phyloP scores from a whole-genome alignment of 2,329 filamentous ascomycete species.

The Hymenoscyphus albidus region DNA sequence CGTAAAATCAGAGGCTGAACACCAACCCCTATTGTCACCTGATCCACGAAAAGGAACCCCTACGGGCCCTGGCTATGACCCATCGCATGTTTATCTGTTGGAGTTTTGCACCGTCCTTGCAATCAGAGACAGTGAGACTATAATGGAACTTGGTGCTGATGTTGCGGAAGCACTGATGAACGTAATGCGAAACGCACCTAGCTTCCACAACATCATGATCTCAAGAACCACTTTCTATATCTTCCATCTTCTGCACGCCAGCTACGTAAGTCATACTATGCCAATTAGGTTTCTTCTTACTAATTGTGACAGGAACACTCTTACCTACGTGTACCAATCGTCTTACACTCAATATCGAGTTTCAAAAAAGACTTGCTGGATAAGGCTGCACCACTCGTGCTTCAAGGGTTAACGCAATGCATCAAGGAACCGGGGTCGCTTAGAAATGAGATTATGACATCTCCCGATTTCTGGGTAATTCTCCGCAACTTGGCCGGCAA shows the following conservation, averaged over 20 bases:
- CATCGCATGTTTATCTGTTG: slow-evolving; percentile 81
- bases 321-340: slow-evolving; percentile 85
- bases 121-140: slow-evolving; percentile 68
- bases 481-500: slow-evolving; percentile 70
- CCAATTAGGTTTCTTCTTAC: slow-evolving; percentile 24
- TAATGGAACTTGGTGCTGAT: slow-evolving; percentile 69
- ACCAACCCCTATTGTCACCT: slow-evolving; percentile 56
- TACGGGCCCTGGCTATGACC: slow-evolving; percentile 69
- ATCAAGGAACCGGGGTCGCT: slow-evolving; percentile 74
- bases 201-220: slow-evolving; percentile 77
- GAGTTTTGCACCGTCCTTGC: slow-evolving; percentile 84
- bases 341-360: slow-evolving; percentile 86
- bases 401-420: slow-evolving; percentile 76
- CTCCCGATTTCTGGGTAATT: slow-evolving; percentile 95
- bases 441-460: slow-evolving; percentile 89
- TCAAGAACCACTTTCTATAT: slow-evolving; percentile 85
- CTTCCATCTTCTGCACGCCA: slow-evolving; percentile 73
- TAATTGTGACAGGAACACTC: slow-evolving; percentile 64
- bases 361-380: slow-evolving; percentile 75
- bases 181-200: slow-evolving; percentile 73
- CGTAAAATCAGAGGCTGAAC: slow-evolving; percentile 79
- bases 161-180: slow-evolving; percentile 78
- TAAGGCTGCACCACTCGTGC: slow-evolving; percentile 69
- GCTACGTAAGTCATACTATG: slow-evolving; percentile 63
- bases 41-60: slow-evolving; percentile 53